A percentile compares a stretch with the other conserved stretches of the same genome.
Evolutionary conservation across 2,329 filamentous ascomycete species (phyloP).

Genomic region (Sporothrix mexicana): DNA sequence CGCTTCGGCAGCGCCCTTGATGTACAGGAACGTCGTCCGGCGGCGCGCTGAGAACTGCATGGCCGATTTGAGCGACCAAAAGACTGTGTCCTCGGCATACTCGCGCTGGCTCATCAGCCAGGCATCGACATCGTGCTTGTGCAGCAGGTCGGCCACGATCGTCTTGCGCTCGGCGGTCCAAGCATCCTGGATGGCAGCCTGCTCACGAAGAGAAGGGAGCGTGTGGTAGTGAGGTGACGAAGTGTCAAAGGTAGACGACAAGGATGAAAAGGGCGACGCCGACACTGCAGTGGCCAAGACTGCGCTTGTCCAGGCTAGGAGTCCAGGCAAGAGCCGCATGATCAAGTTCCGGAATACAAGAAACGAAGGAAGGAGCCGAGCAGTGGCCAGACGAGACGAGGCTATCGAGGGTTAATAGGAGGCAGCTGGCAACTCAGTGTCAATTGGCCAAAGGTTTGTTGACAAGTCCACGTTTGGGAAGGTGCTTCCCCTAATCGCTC

Average conservation of each 20-base stretch:
- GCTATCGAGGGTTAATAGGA: neutral
- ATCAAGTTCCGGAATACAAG: neutral
- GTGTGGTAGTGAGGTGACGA: slow-evolving; percentile 43
- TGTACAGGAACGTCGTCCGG: slow-evolving; percentile 57
- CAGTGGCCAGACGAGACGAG: neutral
- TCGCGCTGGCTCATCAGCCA: slow-evolving; percentile 60
- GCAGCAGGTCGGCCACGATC: slow-evolving; percentile 51
- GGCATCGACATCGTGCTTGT: slow-evolving; percentile 54
- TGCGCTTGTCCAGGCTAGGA: slow-evolving; percentile 20
- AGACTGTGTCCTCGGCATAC: slow-evolving; percentile 58
- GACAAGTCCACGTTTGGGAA: slow-evolving; percentile 12
- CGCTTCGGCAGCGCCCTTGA: slow-evolving; percentile 50
- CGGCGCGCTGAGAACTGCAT: slow-evolving; percentile 56
- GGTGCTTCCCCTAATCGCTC: slow-evolving; percentile 3
- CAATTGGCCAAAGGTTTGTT: neutral
- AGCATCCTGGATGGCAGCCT: slow-evolving; percentile 50
- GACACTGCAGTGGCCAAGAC: slow-evolving; percentile 6
- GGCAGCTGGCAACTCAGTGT: slow-evolving; percentile 3
- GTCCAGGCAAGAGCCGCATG: slow-evolving; percentile 17
- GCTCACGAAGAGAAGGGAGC: slow-evolving; percentile 52
- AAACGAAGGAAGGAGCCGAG: neutral
- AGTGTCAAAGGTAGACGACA: neutral
- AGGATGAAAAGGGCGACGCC: neutral
- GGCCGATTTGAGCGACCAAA: slow-evolving; percentile 56
- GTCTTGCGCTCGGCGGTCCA: slow-evolving; percentile 53